Conservation (phyloP, 2,329 filamentous ascomycete genomes). For the Orbilia blumenaviensis region DNA sequence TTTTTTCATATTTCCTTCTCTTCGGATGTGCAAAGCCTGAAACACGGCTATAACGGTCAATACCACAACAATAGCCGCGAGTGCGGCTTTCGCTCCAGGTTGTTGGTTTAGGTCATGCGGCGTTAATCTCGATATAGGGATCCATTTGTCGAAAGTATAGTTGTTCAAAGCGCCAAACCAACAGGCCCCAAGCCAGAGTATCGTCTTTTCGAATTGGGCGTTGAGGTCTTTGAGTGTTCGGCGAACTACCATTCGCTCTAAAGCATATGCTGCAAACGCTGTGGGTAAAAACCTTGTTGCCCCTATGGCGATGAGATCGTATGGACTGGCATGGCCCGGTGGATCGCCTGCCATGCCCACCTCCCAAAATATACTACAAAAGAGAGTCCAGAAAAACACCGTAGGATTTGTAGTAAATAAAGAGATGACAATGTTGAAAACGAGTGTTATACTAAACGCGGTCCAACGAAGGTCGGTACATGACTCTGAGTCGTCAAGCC, state of each 20-base stretch:
- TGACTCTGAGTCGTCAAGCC: conserved; percentile 71
- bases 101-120: conserved; percentile 87
- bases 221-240: conserved; percentile 76
- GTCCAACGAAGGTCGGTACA: conserved; percentile 79
- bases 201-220: conserved; percentile 86
- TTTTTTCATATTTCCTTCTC: conserved; percentile 80
- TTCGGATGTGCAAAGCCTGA: conserved; percentile 85
- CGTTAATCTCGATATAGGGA: conserved; percentile 91
- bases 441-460: conserved; percentile 79
- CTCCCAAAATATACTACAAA: conserved; percentile 85
- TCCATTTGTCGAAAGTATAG: conserved; percentile 86
- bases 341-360: conserved; percentile 90
- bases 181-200: conserved; percentile 87
- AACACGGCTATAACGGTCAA: conserved; percentile 74
- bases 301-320: conserved; percentile 78
- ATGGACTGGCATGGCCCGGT: conserved; percentile 73
- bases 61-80: conserved; percentile 78
- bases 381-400: conserved; percentile 85
- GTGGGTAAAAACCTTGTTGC: conserved; percentile 86
- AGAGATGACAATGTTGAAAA: conserved; percentile 79
- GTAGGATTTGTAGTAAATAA: conserved; percentile 81
- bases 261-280: conserved; percentile 84
- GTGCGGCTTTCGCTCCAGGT: conserved; percentile 83
- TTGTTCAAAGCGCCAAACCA: conserved; percentile 94
- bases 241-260: conserved; percentile 82